These are phyloP conservation scores for Corylus avellana DNA, from an alignment of 306 rosid genomes.

Conservation along the genomic window DNA sequence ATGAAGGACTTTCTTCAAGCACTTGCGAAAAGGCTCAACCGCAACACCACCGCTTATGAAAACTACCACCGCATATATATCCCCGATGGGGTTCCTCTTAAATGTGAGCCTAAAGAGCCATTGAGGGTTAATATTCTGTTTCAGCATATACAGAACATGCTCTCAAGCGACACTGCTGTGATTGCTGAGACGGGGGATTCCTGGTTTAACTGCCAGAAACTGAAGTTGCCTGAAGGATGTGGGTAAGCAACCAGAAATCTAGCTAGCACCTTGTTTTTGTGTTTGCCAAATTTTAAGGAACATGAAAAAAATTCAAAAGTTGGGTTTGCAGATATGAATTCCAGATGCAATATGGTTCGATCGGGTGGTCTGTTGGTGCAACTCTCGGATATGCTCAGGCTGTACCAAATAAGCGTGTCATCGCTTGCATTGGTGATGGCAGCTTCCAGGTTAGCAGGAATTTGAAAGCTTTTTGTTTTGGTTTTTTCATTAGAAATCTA, in stretches of 20 bases:
- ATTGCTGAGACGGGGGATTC: slow-evolving; percentile 54
- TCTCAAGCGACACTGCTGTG: slow-evolving; percentile 39
- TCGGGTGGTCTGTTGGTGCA: slow-evolving; percentile 64
- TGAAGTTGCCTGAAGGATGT: slow-evolving; percentile 44
- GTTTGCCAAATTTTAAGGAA: not conserved
- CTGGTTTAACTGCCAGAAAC: slow-evolving; percentile 54
- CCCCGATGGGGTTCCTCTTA: slow-evolving; percentile 38
- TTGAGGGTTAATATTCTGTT: slow-evolving; percentile 47
- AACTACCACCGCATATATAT: slow-evolving; percentile 43
- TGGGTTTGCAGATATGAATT: slow-evolving; percentile 54
- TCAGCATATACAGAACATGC: slow-evolving; percentile 48
- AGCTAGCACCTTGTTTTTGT: not conserved
- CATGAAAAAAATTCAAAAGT: slow-evolving; percentile 18
- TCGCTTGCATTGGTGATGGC: slow-evolving; percentile 61
- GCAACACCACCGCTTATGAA: slow-evolving; percentile 43
- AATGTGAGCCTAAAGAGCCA: slow-evolving; percentile 39
- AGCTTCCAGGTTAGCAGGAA: slow-evolving; percentile 42
- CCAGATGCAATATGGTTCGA: slow-evolving; percentile 56
- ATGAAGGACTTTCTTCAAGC: slow-evolving; percentile 52
- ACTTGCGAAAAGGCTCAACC: slow-evolving; percentile 35
- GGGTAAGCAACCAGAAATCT: slow-evolving; percentile 31
- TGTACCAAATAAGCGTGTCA: slow-evolving; percentile 43
- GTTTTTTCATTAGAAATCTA: no score
- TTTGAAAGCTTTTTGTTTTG: no score
- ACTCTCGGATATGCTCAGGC: slow-evolving; percentile 54